These are phyloP conservation scores for Monosporascus cannonballus DNA, from an alignment of 2,329 filamentous ascomycete genomes.

Conservation along the genomic window DNA sequence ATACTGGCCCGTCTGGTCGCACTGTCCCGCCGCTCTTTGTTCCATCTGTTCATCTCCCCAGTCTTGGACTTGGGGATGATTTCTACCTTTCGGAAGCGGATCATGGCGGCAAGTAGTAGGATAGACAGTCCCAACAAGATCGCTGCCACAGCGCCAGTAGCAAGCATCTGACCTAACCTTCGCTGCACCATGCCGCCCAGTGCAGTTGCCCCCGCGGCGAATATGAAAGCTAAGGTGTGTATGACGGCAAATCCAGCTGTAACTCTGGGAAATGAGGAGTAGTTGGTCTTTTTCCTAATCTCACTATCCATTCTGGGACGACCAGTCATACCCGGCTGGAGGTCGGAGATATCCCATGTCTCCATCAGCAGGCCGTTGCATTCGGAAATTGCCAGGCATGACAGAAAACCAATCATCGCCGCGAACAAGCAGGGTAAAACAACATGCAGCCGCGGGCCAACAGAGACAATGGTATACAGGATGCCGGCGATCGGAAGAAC, in stretches of 20 bases:
- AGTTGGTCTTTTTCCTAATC: slow-evolving; percentile 53
- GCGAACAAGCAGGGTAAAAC: slow-evolving; percentile 63
- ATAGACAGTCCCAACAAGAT: slow-evolving; percentile 61
- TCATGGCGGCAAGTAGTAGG: slow-evolving; percentile 54
- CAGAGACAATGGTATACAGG: slow-evolving; percentile 61
- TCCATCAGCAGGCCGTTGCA: slow-evolving; percentile 76
- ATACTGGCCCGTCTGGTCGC: slow-evolving; percentile 37
- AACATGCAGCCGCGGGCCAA: slow-evolving; percentile 53
- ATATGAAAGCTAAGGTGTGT: slow-evolving; percentile 63
- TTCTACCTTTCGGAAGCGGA: slow-evolving; percentile 59
- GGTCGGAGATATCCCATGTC: slow-evolving; percentile 72
- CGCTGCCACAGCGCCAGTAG: slow-evolving; percentile 62
- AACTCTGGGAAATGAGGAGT: slow-evolving; percentile 70
- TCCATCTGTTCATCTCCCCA: slow-evolving; percentile 48
- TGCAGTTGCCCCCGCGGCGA: slow-evolving; percentile 62
- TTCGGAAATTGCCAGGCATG: slow-evolving; percentile 67
- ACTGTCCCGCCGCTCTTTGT: slow-evolving; percentile 42
- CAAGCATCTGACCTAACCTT: slow-evolving; percentile 58
- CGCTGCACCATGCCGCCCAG: slow-evolving; percentile 63
- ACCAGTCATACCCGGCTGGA: slow-evolving; percentile 65
- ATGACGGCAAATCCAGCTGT: slow-evolving; percentile 64
- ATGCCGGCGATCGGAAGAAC: slow-evolving; percentile 60
- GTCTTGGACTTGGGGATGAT: slow-evolving; percentile 60
- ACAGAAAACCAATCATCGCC: slow-evolving; percentile 61
- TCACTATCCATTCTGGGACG: slow-evolving; percentile 38